Evolutionary conservation across 306 rosid genomes (phyloP), one percentile per base, ranked within the genome.

Genomic region (Luffa acutangula): DNA sequence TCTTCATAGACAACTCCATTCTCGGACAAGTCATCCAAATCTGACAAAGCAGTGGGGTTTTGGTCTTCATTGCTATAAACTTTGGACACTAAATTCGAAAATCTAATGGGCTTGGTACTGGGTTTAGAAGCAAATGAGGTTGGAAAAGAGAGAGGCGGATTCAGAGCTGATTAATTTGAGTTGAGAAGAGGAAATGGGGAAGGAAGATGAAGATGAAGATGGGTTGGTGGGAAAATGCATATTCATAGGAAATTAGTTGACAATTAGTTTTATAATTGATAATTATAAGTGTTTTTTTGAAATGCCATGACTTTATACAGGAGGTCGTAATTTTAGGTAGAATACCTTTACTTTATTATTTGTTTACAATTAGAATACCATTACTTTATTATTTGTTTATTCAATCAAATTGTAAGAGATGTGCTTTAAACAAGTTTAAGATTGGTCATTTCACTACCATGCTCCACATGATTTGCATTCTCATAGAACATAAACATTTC

Each of bases 391-490:
- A n/a, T n/a, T n/a, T n/a, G n/a, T n/a, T n/a, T n/a, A n/a, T n/a
- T n/a, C n/a, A n/a, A n/a, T n/a, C n/a, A n/a, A n/a, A n/a, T n/a
- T n/a, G n/a, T n/a, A n/a, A n/a, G n/a, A n/a, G n/a, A n/a, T n/a
- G n/a, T n/a, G n/a, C n/a, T n/a, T n/a, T n/a, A n/a, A n/a, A n/a
- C n/a, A n/a, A n/a, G n/a, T n/a, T n/a, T n/a, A n/a, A n/a, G n/a
- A n/a, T n/a, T n/a, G n/a, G n/a, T n/a, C n/a, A n/a, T n/a, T n/a
- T n/a, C n/a, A n/a, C n/a, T n/a, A n/a, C n/a, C n/a, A n/a, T n/a
- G n/a, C n/a, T n/a, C n/a, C n/a, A n/a, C 79, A 91, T 92, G 97
- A 58, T 91, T 79, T 86, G 88, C 82, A 81, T 92, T 3, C 93
- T 92, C 21, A 80, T 92, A 0, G 81, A 85, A 84, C 89, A 89